Evolutionary conservation across 2,329 filamentous ascomycete genomes (phyloP), one percentile per base, ranked within the genome.

Genomic region (Setomelanomma holmii): DNA sequence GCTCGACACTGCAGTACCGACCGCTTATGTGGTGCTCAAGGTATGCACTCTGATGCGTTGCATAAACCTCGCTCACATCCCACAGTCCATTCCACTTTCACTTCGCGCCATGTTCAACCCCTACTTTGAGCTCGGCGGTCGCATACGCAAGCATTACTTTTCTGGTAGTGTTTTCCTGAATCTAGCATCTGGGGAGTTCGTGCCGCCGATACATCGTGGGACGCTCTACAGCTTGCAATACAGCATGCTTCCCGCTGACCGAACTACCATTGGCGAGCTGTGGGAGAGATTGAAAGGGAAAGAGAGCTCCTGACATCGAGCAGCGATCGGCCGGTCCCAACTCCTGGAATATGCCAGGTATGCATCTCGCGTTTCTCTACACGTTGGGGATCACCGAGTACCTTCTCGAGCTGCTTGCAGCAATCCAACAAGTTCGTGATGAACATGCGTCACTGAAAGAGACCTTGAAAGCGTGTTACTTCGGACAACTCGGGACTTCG

Each of bases 161-260:
- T 93, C 92, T 0, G 91, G 91, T 0, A 85, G 88, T 12, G 96
- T 99, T 17, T 84, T 98, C 41, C 82, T 96, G 34, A 95, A 91
- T 66, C 86, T 99, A 1, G 80, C 93, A 20, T 96, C 91, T 0
- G 95, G 95, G 52, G 90, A 89, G 55, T 97, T 97, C 61, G 92
- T 98, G 1, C 95, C 93, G 11, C 93, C 96, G 0, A 96, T 99
- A 42, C 93, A 97, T 71, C 86, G 96, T 45, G 93, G 93, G 70
- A 96, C 95, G 69, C 81, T 99, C 44, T 99, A 99, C 76, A 96
- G 91, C 63, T 80, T 99, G 66, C 95, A 99, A 77, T 99, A 99
- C 76, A 96, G 91, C 78, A 98, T 98, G 91, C 82, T 99, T 35
- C 96, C 96, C 0, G 89, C 90, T 6, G 84, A 85, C 47, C 81